Conservation (phyloP, 1,139 yeast genomes). For the Pneumocystis carinii region DNA sequence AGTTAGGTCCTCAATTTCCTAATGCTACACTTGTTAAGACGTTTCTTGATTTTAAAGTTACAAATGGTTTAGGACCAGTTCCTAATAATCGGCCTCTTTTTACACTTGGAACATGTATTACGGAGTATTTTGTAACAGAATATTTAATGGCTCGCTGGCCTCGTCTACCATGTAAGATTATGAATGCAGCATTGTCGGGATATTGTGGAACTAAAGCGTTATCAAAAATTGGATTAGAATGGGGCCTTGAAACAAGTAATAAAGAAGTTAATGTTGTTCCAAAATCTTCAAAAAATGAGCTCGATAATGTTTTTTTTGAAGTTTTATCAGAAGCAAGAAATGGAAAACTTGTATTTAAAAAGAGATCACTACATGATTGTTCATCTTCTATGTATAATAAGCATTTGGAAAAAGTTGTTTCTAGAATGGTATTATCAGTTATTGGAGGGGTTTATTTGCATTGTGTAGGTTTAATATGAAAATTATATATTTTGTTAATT, state of each 20-base stretch:
- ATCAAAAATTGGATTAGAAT: constrained; percentile 44
- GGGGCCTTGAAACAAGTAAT: constrained; percentile 73
- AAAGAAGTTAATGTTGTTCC: constrained; percentile 18
- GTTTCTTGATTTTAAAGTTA: constrained; percentile 16
- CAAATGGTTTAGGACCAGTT: constrained; percentile 39
- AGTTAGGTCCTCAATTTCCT: constrained; percentile 1
- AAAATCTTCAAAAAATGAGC: constrained; percentile 17
- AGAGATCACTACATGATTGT: constrained; percentile 16
- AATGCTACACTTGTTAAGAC: constrained; percentile 14
- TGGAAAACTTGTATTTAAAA: constrained; percentile 19
- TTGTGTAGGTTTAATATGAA: not conserved
- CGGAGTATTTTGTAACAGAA: constrained; percentile 65
- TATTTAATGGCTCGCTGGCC: constrained; percentile 65
- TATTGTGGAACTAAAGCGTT: constrained; percentile 54
- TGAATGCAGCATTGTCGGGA: constrained; percentile 59
- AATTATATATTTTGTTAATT: constrained; percentile 25
- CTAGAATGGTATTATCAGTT: constrained; percentile 53
- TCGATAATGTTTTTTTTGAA: not conserved
- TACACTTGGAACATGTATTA: constrained; percentile 61
- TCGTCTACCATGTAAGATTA: constrained; percentile 67
- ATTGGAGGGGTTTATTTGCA: constrained; percentile 39
- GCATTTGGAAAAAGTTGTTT: constrained; percentile 21
- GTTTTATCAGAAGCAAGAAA: constrained; percentile 2
- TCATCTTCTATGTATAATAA: not conserved
- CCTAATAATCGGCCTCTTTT: constrained; percentile 52